These are phyloP conservation scores for Shiraia sp. DNA, from an alignment of 2,329 filamentous ascomycete species.

Conservation along the genomic window DNA sequence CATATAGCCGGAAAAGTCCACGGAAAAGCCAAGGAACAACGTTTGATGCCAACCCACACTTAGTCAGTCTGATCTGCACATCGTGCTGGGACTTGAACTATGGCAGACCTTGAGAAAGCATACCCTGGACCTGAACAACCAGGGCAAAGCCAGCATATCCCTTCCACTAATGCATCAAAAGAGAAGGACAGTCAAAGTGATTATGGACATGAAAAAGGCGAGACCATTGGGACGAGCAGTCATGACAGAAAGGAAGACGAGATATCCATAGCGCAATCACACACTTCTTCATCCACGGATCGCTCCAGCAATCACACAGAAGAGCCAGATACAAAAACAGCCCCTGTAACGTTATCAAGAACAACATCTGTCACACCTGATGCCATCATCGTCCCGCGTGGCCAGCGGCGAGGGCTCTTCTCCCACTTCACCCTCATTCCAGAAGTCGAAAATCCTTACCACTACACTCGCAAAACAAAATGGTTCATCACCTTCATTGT, in stretches of 20 bases:
- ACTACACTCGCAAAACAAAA: conserved; percentile 75
- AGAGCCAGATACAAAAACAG: conserved; percentile 3
- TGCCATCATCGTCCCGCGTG: conserved; percentile 54
- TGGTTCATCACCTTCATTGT: conserved; percentile 82
- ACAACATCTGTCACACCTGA: conserved; percentile 43
- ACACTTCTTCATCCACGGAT: conserved; percentile 24
- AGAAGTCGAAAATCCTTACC: conserved; percentile 75
- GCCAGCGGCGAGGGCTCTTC: conserved; percentile 71
- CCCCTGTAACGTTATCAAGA: conserved; percentile 25
- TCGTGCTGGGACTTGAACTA: neutral
- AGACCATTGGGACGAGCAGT: conserved; percentile 5
- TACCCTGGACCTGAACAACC: neutral
- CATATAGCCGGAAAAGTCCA: conserved; percentile 7
- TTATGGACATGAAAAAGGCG: conserved; percentile 10
- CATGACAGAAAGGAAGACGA: conserved; percentile 14
- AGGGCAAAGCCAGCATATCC: neutral
- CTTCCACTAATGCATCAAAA: neutral
- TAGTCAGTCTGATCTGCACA: neutral
- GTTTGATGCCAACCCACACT: neutral
- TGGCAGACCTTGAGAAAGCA: conserved; percentile 12
- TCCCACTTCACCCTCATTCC: conserved; percentile 72
- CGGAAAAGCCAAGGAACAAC: neutral
- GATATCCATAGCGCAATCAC: conserved; percentile 28
- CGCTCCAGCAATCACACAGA: conserved; percentile 13
- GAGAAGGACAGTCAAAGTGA: conserved; percentile 1